These are phyloP conservation scores for Coprinopsis strossmayeri DNA, from an alignment of 768 basidiomycete genomes.

Conservation along the genomic window DNA sequence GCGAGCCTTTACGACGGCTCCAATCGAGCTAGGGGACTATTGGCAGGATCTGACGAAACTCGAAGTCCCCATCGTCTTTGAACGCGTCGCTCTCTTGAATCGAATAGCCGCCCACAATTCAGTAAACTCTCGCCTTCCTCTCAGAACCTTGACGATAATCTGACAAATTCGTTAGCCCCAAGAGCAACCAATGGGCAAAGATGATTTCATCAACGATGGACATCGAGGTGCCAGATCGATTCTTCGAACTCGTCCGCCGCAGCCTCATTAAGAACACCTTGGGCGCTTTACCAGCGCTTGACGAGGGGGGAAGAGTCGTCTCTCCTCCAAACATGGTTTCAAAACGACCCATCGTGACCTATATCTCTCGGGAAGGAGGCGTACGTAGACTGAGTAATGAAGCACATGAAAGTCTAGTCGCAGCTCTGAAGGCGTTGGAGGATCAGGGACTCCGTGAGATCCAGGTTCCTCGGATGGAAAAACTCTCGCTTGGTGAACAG, in stretches of 20 bases:
- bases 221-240: constrained; percentile 19
- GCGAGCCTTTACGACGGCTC: constrained; percentile 53
- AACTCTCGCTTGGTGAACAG: constrained; percentile 14
- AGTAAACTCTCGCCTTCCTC: constrained; percentile 17
- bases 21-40: constrained; percentile 52
- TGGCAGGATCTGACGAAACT: constrained; percentile 53
- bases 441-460: constrained; percentile 17
- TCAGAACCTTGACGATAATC: not conserved
- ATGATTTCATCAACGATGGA: constrained; percentile 30
- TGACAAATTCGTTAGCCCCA: constrained; percentile 17
- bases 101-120: constrained; percentile 53
- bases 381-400: constrained; percentile 15
- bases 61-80: constrained; percentile 49
- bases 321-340: constrained; percentile 7
- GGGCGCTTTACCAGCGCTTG: constrained; percentile 21
- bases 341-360: constrained; percentile 35
- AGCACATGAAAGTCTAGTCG: constrained; percentile 16
- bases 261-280: constrained; percentile 22
- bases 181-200: constrained; percentile 23
- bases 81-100: constrained; percentile 53
- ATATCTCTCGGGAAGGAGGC: constrained; percentile 49
- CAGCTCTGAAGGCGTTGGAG: constrained; percentile 17
- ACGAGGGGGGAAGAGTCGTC: constrained; percentile 12
- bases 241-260: constrained; percentile 29
- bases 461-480: constrained; percentile 17